Base-by-base conservation (phyloP, 1,139 yeast species). In the Debaryomyces singareniensis region DNA sequence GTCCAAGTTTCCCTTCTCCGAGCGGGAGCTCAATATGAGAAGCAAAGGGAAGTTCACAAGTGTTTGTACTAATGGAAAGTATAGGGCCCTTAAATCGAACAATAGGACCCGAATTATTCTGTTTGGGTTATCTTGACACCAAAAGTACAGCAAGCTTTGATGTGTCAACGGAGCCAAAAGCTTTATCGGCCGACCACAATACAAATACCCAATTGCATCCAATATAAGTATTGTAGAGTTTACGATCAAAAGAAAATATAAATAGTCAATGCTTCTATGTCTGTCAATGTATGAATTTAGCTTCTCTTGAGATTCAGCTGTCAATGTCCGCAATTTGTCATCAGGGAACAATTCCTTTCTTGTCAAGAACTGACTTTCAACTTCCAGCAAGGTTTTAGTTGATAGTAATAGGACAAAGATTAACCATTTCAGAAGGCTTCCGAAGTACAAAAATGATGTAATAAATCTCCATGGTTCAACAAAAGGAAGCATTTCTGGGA, bases 401-500 rank as follows among this genome's bases (percentile, higher is more conserved):
- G 50, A 35, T 15, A 44, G 40, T 39, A 44, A 44, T 4, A 56
- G 25, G 6, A 35, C 35, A 18, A 52, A 36, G 7, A 56, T 12
- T 20, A 57, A 36, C 14, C 40, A 41, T 25, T 53, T 24, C 23
- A 50, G 47, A 12, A 61, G 34, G 10, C 51, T 56, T 2, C 58
- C 64, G 31, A 54, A 51, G 33, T 48, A 53, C 33, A 56, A 52
- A 40, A 63, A 65, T 6, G 61, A 42, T 2, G 68, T 57, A 4
- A 61, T 14, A 4, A 62, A 33, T 29, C 70, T 42, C 71, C 71
- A 65, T 9, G 61, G 61, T 39, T 65, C 59, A 10, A 34, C 31
- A 4, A 40, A 29, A 25, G 55, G 44, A 9, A 55, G 55, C 29
- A 41, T 42, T 26, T 50, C 55, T 6, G 62, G 54, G 2, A 43